These are phyloP conservation scores for Marchantia polymorpha DNA, from an alignment of 225 moss, liverwort and hornwort species.

Conservation along the genomic window DNA sequence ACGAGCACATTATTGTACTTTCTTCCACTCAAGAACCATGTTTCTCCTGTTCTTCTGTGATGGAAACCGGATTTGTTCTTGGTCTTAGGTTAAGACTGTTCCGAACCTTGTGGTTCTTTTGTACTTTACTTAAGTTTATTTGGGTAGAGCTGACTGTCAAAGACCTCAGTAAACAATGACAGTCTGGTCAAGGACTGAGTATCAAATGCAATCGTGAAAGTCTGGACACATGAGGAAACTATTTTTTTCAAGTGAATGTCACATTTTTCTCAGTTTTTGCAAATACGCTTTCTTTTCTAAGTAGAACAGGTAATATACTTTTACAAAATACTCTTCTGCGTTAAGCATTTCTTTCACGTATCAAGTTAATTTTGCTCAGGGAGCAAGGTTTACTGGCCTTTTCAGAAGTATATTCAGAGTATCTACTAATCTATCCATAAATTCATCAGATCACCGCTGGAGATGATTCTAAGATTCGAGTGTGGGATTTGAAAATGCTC, in stretches of 20 bases:
- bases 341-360: too few relatives aligned
- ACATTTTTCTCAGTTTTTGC: too few relatives aligned
- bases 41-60: not conserved
- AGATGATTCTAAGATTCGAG: constrained; percentile 77
- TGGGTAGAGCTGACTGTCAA: too few relatives aligned
- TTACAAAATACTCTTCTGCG: too few relatives aligned
- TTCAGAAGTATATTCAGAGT: not conserved
- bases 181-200: not conserved
- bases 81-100: not conserved
- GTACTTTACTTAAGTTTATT: too few relatives aligned
- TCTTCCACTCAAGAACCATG: constrained; percentile 8
- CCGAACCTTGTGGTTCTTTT: too few relatives aligned
- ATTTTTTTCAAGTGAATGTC: too few relatives aligned
- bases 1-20: constrained; percentile 61
- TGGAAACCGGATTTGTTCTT: not conserved
- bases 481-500: constrained; percentile 90
- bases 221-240: not conserved
- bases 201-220: not conserved
- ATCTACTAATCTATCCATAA: not conserved
- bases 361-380: not conserved
- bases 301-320: too few relatives aligned
- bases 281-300: too few relatives aligned
- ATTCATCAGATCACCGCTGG: constrained; percentile 58
- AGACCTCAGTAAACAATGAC: too few relatives aligned
- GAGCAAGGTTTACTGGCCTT: not conserved